A percentile compares a stretch with the other conserved stretches of the same genome.
These are phyloP conservation scores for Lavandula angustifolia DNA, from an alignment of 257 asterid genomes.

Conservation along the genomic window DNA sequence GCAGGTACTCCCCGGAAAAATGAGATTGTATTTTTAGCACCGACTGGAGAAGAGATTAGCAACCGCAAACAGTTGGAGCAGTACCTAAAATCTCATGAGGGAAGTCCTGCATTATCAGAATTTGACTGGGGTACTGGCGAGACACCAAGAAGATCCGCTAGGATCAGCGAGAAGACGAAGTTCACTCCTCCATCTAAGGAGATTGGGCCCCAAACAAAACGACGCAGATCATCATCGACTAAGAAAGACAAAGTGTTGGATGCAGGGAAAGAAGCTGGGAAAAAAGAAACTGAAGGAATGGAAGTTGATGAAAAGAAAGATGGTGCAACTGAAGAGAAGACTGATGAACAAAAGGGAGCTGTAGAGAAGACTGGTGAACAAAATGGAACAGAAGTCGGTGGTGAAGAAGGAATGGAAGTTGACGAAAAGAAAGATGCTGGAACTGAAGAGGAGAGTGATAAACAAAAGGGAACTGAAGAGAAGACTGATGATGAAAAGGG, in stretches of 20 bases:
- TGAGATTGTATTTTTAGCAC: slow-evolving; percentile 75
- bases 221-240: slow-evolving; percentile 47
- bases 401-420: slow-evolving; percentile 10
- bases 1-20: slow-evolving; percentile 69
- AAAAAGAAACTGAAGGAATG: slow-evolving; percentile 27
- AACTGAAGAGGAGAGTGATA: too few species aligned
- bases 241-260: slow-evolving; percentile 50
- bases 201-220: slow-evolving; percentile 58
- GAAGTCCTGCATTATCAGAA: slow-evolving; percentile 66
- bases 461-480: too few species aligned
- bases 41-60: slow-evolving; percentile 83
- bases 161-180: slow-evolving; percentile 83
- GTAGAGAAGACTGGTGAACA: too few species aligned
- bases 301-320: slow-evolving; percentile 46
- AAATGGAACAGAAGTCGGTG: background rate
- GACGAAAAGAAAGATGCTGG: background rate
- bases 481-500: too few species aligned
- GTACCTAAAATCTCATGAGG: slow-evolving; percentile 73
- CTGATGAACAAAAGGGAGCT: slow-evolving; percentile 20
- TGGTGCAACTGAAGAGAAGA: slow-evolving; percentile 28
- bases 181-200: slow-evolving; percentile 61
- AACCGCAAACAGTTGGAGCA: slow-evolving; percentile 70
- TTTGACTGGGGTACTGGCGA: slow-evolving; percentile 99
- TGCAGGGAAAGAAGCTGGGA: slow-evolving; percentile 38
- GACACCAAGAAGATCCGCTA: slow-evolving; percentile 88